Percentiles rank a stretch among this genome's conserved stretches.
Evolutionary conservation across 2,329 filamentous ascomycete species (phyloP).

Genomic region (Cadophora luteo-olivacea): DNA sequence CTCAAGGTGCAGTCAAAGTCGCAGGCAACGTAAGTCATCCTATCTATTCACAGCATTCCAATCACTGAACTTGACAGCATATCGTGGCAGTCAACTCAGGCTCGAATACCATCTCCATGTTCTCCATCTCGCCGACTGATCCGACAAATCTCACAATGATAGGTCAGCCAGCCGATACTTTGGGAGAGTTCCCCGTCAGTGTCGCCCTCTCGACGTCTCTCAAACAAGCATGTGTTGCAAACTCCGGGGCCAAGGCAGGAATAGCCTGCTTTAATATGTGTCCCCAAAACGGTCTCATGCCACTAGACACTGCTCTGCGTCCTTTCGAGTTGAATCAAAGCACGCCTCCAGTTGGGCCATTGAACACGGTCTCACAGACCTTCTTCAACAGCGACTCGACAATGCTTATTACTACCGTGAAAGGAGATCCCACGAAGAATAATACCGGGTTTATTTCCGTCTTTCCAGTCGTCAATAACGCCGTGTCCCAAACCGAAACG

Average conservation of each 20-base stretch:
- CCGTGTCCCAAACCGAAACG: slow-evolving; percentile 40
- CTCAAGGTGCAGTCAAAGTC: slow-evolving; percentile 57
- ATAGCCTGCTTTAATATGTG: slow-evolving; percentile 53
- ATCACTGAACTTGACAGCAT: slow-evolving; percentile 41
- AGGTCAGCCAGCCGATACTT: slow-evolving; percentile 51
- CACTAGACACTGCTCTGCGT: slow-evolving; percentile 52
- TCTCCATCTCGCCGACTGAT: slow-evolving; percentile 50
- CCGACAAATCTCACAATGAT: slow-evolving; percentile 53
- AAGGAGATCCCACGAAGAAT: slow-evolving; percentile 61
- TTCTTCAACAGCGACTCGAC: slow-evolving; percentile 63
- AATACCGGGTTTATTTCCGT: slow-evolving; percentile 62
- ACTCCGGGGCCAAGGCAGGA: slow-evolving; percentile 52
- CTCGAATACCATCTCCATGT: slow-evolving; percentile 59
- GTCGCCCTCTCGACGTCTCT: slow-evolving; percentile 54
- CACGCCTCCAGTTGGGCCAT: slow-evolving; percentile 63
- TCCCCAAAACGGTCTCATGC: slow-evolving; percentile 45
- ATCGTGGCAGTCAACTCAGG: slow-evolving; percentile 63
- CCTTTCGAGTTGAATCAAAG: slow-evolving; percentile 59
- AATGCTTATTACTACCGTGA: slow-evolving; percentile 62
- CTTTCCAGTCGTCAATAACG: slow-evolving; percentile 50
- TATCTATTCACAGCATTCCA: not conserved
- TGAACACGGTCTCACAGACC: slow-evolving; percentile 64
- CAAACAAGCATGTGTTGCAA: slow-evolving; percentile 54
- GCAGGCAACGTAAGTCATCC: slow-evolving; percentile 53
- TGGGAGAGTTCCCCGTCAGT: slow-evolving; percentile 60